Evolutionary conservation across 2,329 filamentous ascomycete species (phyloP), one percentile per base, ranked within the genome.

Genomic region (Aspergillus quadricinctus): DNA sequence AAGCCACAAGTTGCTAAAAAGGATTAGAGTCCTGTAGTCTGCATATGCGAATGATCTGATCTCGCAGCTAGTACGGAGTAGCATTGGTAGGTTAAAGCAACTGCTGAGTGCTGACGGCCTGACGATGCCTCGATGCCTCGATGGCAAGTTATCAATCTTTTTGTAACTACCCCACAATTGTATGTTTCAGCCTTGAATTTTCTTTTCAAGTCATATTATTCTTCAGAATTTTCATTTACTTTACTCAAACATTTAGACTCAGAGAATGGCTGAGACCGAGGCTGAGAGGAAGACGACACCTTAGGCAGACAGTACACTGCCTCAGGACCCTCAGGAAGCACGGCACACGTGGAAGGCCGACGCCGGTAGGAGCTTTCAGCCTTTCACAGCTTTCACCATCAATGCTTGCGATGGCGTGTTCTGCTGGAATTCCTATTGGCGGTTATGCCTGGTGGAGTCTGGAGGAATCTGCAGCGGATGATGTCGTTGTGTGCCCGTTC

Each of bases 401-500:
- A 53, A 52, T 49, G 57, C 53, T 46, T 52, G 49, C 56, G 66
- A 72, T 72, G 69, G 69, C 69, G 69, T 68, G 68, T 71, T 68
- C 66, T 58, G 31, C 21, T 45, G 37, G 1, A 0, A 0, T 28
- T 37, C 40, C 65, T 53, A 72, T 72, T 71, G 69, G 69, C 4
- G 19, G 21, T 9, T 23, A 25, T n/a, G 53, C 45, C n/a, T 46
- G 14, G 49, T 40, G 49, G 49, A 25, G 17, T 35, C 11, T 46
- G 43, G 23, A 46, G 21, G 43, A 46, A 46, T 25, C 43, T 46
- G 43, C 43, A 45, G 21, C 41, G 41, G 43, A 46, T 46, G 43
- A 23, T 46, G 43, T 46, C 10, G 43, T 6, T 7, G 8, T 25
- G 21, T 7, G 21, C n/a, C 31, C 31, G 1, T 37, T 14, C 7